Base-by-base conservation (phyloP, 306 rosid genomes). In the Cucumis melo region DNA sequence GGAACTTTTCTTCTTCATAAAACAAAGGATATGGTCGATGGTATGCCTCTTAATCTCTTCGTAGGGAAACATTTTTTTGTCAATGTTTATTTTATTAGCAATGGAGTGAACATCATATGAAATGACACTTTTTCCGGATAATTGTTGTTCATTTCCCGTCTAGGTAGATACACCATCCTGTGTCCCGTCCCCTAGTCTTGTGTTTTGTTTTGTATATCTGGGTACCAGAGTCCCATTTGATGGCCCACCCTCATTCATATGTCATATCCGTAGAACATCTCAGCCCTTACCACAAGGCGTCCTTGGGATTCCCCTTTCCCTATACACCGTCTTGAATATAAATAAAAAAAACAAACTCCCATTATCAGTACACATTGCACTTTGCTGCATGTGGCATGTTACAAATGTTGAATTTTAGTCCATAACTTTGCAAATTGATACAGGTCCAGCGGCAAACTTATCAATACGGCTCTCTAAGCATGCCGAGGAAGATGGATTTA, bases 1-100 rank as follows among this genome's bases (percentile, higher is more conserved):
- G 99, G 99, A 83, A 95, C 99, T 83, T 95, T 95, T 88, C 98
- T 95, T 83, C 99, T 95, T 67, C 99, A 95, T 89, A 92, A 82
- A 88, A 95, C 99, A 62, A 95, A 95, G 89, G 99, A 95, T 78
- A 89, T 95, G 99, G 72, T 79, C 20, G 99, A 95, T 54, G 98
- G 99, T 95, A 92, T 81, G 86, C 61, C 53, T 63, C 56, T 81
- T 23, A 0, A 23, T 76, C 32, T 21, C 44, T 55, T 50, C 57
- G 14, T 71, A 12, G 60, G 58, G n/a, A 23, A 15, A 21, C 34
- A 14, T 27, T 46, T 60, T 7, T 19, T 23, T 14, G 6, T 44
- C 75, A 46, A 41, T 42, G 14, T 46, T 14, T 72, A 27, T 48
- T 72, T 15, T 8, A 14, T 48, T 27, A 50, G 59, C 20, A 72